Evolutionary conservation across 306 rosid species (phyloP).

Genomic region (Echinosophora koreensis): DNA sequence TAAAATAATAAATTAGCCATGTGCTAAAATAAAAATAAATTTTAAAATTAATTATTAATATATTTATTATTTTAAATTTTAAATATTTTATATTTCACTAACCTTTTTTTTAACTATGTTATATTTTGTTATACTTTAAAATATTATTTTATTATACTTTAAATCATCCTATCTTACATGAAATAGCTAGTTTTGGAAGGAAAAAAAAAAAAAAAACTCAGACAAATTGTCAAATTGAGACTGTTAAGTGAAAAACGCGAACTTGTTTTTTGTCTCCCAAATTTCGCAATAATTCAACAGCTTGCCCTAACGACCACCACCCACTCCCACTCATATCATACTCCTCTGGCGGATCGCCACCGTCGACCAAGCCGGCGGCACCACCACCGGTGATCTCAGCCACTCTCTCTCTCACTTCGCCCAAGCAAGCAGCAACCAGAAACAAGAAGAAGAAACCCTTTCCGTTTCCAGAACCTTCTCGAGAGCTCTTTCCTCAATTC

Average conservation of each 20-base stretch:
- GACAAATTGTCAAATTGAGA: not conserved
- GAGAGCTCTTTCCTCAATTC: not conserved
- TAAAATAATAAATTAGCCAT: no score
- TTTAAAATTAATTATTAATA: no score
- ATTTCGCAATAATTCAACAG: constrained; percentile 28
- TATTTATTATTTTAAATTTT: no score
- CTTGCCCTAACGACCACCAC: constrained; percentile 42
- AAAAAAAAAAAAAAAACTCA: not conserved
- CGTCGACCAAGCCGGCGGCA: constrained; percentile 27
- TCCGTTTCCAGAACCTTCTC: constrained; percentile 10
- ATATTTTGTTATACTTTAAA: no score
- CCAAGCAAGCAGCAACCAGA: not conserved
- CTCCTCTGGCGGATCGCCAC: constrained; percentile 39
- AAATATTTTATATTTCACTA: no score
- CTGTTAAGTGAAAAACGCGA: not conserved
- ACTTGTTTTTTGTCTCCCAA: not conserved
- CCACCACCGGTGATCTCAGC: not conserved
- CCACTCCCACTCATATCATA: not conserved
- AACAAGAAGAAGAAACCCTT: not conserved
- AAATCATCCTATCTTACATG: no score
- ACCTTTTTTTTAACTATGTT: no score
- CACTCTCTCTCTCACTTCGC: not conserved
- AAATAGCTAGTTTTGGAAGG: no score
- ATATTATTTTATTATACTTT: no score
- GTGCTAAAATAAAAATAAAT: no score